Conservation (phyloP, 139 green algal genomes). For the Chlamydomonas eustigma region DNA sequence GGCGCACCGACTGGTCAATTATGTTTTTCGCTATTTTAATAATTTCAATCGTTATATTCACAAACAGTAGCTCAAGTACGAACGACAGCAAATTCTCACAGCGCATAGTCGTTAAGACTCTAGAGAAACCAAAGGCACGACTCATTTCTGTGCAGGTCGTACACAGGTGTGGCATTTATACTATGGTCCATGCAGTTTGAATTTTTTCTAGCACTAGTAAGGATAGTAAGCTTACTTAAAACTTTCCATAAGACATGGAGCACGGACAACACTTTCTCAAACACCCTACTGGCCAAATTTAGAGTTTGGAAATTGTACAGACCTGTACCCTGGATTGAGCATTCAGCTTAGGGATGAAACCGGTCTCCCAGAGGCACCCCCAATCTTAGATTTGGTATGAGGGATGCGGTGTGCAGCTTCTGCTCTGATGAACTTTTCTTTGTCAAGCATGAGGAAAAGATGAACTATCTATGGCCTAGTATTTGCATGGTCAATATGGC, state of each 20-base stretch:
- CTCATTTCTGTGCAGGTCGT: too few relatives aligned
- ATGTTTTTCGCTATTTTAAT: too few relatives aligned
- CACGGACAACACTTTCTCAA: neutral
- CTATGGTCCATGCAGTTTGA: too few relatives aligned
- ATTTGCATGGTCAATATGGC: neutral
- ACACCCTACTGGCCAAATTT: neutral
- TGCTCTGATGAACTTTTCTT: neutral
- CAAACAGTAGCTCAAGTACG: too few relatives aligned
- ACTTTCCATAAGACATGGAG: neutral
- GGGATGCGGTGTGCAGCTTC: too few relatives aligned
- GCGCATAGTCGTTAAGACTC: too few relatives aligned
- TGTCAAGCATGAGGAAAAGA: neutral
- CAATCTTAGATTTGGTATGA: neutral
- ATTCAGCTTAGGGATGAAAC: neutral
- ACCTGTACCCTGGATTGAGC: neutral
- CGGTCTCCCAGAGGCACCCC: neutral
- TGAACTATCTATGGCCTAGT: neutral
- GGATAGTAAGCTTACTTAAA: neutral
- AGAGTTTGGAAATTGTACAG: neutral
- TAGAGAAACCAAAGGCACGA: too few relatives aligned
- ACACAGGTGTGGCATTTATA: too few relatives aligned
- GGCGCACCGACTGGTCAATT: too few relatives aligned
- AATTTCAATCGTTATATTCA: too few relatives aligned
- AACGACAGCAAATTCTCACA: too few relatives aligned
- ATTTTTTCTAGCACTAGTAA: too few relatives aligned